Base-by-base conservation (phyloP, 345 rosid species). In the Salix udensis region DNA sequence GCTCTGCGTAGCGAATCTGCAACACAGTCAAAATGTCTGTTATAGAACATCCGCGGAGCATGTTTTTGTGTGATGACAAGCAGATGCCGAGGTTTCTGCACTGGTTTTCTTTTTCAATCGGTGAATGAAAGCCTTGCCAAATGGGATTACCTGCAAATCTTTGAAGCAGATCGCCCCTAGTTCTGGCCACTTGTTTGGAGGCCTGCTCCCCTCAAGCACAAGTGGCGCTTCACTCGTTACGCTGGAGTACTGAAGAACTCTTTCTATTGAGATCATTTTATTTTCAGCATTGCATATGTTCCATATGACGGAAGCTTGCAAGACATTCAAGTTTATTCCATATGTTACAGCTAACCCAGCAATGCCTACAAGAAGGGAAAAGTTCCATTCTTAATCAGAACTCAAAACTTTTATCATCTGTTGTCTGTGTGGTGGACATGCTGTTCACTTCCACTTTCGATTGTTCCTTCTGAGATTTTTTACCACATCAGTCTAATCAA, bases 321-420 rank as follows among this genome's bases (percentile, higher is more conserved):
- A 76, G 61, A 89, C 97, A 81, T 94, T 94, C 84, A 92, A 84
- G 81, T 91, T 89, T 83, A 94, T 89, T 44, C 95, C 98, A 53
- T 94, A 94, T 36, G 97, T 94, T 40, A 94, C 97, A 3, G 95
- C 97, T 79, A 94, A 78, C 67, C 98, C 98, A 64, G 98, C 98
- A 80, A 92, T 85, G 85, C 95, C 98, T 94, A 89, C 80, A 65
- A 65, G 5, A 53, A 65, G 26, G 58, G 21, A 66, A 62, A 68
- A 74, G 65, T 7, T 73, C 46, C 73, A 60, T 5, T 68, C 26
- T 11, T 65, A 39, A 50, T 77, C 2, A 15, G 23, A 76, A 70
- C 44, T 61, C 66, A 31, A 31, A 2, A 21, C 10, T 64, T 2
- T 24, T 21, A 67, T 67, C 7, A 53, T 26, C 21, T 39, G 15